Base-by-base conservation (phyloP, 148 eudicot species). In the Chenopodium quinoa region DNA sequence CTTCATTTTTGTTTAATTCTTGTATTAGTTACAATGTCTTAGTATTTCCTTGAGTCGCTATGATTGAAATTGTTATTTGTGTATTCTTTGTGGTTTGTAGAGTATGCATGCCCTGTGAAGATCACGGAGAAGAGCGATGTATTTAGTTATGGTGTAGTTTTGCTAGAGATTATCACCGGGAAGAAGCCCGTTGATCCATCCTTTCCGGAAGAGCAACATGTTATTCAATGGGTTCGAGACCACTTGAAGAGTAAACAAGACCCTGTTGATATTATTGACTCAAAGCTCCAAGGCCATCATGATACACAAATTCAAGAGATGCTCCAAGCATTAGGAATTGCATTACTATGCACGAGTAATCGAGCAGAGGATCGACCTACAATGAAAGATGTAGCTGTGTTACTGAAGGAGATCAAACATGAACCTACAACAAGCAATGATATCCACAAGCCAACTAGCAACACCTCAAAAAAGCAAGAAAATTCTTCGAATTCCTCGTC, bases 241-340 rank as follows among this genome's bases (percentile, higher is more conserved):
- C 97, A 92, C 75, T 83, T 95, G 11, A 92, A 89, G 89, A 90
- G 85, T 86, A 89, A 93, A 66, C 79, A 66, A 34, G 91, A 95
- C 82, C 93, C 96, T 0, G 83, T 91, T 12, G 92, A 93, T 44
- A 75, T 92, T 9, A 88, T 95, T 12, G 97, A 95, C 76, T 78
- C 84, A 1, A 91, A 89, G 69, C 91, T 95, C 44, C 97, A 92
- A 56, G 93, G 96, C 25, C 89, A 88, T 31, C 90, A 90, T 0
- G 98, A 95, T 68, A 82, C 90, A 9, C 96, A 92, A 74, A 74
- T 95, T 22, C 97, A 95, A 83, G 98, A 95, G 78, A 95, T 95
- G 96, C 90, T 95, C 5, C 98, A 95, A 81, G 90, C 94, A 2
- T 84, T 95, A 1, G 98, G 97, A 65, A 93, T 95, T 14, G 87